Percentiles rank a stretch among this genome's conserved stretches.
Evolutionary conservation across 306 rosid species (phyloP).

Genomic region (Cicer bijugum): DNA sequence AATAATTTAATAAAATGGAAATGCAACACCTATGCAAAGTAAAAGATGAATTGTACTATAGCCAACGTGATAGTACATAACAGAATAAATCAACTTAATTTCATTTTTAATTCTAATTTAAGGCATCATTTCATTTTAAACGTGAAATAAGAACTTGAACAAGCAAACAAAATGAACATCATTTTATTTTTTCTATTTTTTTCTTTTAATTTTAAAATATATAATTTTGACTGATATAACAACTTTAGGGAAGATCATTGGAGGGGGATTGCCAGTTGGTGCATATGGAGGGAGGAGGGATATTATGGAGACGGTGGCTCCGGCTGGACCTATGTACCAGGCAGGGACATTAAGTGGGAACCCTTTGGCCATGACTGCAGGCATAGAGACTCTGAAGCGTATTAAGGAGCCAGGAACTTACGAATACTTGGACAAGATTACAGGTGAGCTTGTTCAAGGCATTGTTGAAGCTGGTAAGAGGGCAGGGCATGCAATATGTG

Average conservation of each 20-base stretch:
- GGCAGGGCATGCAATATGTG: conserved; percentile 91
- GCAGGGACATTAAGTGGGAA: conserved; percentile 96
- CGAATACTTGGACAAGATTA: conserved; percentile 72
- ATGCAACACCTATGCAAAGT: too few species aligned
- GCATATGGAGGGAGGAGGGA: conserved; percentile 96
- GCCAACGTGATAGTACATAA: too few species aligned
- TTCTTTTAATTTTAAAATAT: too few species aligned
- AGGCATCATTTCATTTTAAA: too few species aligned
- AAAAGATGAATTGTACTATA: too few species aligned
- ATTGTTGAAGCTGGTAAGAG: conserved; percentile 77
- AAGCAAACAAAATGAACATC: too few species aligned
- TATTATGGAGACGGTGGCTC: conserved; percentile 95
- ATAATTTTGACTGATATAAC: conserved; percentile 83
- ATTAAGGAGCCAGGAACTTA: conserved; percentile 81
- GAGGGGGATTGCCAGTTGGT: conserved; percentile 95
- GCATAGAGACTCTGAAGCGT: conserved; percentile 84
- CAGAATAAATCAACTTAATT: too few species aligned
- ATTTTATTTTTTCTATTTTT: too few species aligned
- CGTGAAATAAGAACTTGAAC: too few species aligned
- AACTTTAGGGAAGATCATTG: conserved; percentile 92
- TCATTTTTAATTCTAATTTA: too few species aligned
- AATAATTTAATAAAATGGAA: too few species aligned
- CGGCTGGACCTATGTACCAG: conserved; percentile 96
- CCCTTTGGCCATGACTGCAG: conserved; percentile 98
- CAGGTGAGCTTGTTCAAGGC: conserved; percentile 78